Evolutionary conservation across 2,329 filamentous ascomycete species (phyloP).

Genomic region (Boeremia exigua): DNA sequence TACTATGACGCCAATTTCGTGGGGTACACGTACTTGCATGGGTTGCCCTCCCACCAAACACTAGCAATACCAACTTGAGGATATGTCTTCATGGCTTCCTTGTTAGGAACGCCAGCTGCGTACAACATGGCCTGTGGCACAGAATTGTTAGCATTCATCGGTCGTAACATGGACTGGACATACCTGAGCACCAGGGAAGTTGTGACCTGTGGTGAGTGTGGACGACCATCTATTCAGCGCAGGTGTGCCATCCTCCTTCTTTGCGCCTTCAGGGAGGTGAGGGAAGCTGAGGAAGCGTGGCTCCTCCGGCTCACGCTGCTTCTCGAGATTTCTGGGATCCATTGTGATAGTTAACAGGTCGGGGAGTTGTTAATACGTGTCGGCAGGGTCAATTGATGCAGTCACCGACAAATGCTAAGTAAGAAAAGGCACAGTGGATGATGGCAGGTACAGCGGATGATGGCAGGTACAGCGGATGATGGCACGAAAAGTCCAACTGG

Average conservation of each 20-base stretch:
- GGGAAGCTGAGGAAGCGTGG: constrained; percentile 63
- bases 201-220: constrained; percentile 80
- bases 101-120: constrained; percentile 84
- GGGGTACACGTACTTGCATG: constrained; percentile 76
- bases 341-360: constrained; percentile 29
- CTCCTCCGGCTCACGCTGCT: constrained; percentile 47
- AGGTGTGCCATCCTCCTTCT: constrained; percentile 61
- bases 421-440: background rate
- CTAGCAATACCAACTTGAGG: constrained; percentile 90
- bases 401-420: background rate
- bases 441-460: constrained; percentile 1
- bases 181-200: constrained; percentile 90
- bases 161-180: constrained; percentile 12
- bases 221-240: constrained; percentile 86
- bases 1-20: constrained; percentile 23
- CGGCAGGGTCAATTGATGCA: background rate
- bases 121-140: constrained; percentile 87
- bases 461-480: constrained; percentile 1
- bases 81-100: constrained; percentile 84
- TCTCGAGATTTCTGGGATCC: constrained; percentile 46
- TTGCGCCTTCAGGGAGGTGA: constrained; percentile 59
- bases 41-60: constrained; percentile 98
- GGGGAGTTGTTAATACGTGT: background rate
- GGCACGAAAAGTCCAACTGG: constrained; percentile 11
- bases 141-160: background rate